Percentiles rank a stretch among this genome's conserved stretches.
Conservation (phyloP, 371 early-diverging fungal species). For the Mortierella sp. region DNA sequence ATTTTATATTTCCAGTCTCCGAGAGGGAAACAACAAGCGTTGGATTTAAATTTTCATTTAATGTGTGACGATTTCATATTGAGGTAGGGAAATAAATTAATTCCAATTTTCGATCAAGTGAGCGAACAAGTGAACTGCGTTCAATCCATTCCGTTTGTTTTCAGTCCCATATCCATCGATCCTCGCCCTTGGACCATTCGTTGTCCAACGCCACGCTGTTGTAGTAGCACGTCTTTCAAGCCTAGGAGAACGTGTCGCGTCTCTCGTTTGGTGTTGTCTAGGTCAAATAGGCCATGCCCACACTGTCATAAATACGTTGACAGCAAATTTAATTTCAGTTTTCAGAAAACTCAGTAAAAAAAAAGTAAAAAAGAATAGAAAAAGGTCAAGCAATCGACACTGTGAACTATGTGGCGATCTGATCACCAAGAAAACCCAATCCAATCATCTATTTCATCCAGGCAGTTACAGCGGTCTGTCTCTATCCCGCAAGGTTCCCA, state of each 20-base stretch:
- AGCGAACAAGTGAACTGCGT: not conserved
- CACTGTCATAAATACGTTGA: not conserved
- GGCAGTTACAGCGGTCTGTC: not conserved
- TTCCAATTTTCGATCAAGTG: not conserved
- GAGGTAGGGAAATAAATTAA: slow-evolving; percentile 10
- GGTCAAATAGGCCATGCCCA: not conserved
- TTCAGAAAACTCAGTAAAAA: not conserved
- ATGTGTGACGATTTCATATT: slow-evolving; percentile 5
- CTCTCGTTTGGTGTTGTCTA: not conserved
- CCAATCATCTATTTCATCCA: not conserved
- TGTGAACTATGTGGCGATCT: slow-evolving; percentile 21
- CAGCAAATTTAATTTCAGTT: not conserved
- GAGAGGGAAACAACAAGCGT: not conserved
- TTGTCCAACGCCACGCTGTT: not conserved
- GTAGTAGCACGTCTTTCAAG: not conserved
- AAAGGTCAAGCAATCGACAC: not conserved
- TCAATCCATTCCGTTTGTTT: slow-evolving; percentile 18
- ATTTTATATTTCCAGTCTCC: slow-evolving; percentile 5
- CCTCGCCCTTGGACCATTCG: slow-evolving; percentile 7
- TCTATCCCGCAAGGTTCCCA: not conserved
- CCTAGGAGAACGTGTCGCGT: slow-evolving; percentile 18
- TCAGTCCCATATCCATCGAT: slow-evolving; percentile 47
- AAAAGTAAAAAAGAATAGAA: not conserved
- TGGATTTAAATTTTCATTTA: not conserved
- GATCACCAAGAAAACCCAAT: slow-evolving; percentile 7